Evolutionary conservation across 1,139 yeast genomes (phyloP).

Genomic region (Zygosaccharomyces sapae): DNA sequence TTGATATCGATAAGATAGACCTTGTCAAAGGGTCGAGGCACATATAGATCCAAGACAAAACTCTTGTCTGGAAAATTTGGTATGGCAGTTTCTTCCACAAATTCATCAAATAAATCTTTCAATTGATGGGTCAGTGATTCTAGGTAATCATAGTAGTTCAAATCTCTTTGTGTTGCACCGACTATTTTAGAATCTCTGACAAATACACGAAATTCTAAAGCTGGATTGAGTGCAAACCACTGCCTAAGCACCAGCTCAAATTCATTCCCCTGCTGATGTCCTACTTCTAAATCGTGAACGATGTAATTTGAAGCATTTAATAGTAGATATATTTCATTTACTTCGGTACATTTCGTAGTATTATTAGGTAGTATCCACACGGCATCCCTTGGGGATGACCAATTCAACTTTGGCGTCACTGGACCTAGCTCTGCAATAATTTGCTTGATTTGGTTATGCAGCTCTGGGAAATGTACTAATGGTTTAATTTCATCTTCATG

Average conservation of each 20-base stretch:
- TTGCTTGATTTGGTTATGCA: slow-evolving; percentile 51
- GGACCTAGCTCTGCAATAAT: slow-evolving; percentile 49
- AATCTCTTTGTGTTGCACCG: slow-evolving; percentile 81
- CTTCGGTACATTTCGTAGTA: slow-evolving; percentile 62
- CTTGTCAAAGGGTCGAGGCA: slow-evolving; percentile 67
- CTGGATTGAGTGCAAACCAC: slow-evolving; percentile 79
- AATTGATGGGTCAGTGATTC: slow-evolving; percentile 46
- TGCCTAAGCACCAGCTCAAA: slow-evolving; percentile 71
- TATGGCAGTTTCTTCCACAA: slow-evolving; percentile 49
- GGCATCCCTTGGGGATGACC: slow-evolving; percentile 97
- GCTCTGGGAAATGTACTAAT: slow-evolving; percentile 48
- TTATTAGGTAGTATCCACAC: slow-evolving; percentile 84
- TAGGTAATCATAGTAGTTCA: slow-evolving; percentile 73
- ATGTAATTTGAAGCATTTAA: slow-evolving; percentile 85
- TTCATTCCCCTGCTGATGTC: slow-evolving; percentile 53
- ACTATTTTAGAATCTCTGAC: slow-evolving; percentile 58
- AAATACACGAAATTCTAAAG: slow-evolving; percentile 85
- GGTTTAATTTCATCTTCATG: slow-evolving; percentile 39
- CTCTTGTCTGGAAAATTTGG: slow-evolving; percentile 50
- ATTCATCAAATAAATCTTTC: slow-evolving; percentile 47
- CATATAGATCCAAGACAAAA: slow-evolving; percentile 73
- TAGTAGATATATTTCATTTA: slow-evolving; percentile 74
- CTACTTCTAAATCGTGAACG: slow-evolving; percentile 64
- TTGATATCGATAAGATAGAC: slow-evolving; percentile 77
- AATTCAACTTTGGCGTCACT: slow-evolving; percentile 84